Conservation (phyloP, 257 asterid species). For the Avicennia marina region DNA sequence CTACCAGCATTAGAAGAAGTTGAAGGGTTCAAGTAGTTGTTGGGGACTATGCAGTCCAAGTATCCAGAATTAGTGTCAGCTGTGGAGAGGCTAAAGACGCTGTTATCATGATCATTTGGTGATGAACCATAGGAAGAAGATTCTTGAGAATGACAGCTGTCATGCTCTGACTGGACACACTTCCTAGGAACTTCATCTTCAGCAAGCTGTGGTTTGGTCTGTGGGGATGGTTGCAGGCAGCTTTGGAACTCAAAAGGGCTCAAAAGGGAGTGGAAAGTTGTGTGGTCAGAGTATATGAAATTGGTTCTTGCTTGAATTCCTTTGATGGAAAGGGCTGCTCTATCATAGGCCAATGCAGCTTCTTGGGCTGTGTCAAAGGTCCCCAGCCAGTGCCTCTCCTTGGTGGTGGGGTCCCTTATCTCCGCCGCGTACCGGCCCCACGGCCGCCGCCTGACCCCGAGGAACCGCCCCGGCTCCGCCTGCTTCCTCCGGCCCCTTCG, state of each 20-base stretch:
- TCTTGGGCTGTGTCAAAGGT: conserved; percentile 97
- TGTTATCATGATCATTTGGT: conserved; percentile 22
- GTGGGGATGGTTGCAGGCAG: conserved; percentile 17
- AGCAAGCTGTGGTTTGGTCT: conserved; percentile 4
- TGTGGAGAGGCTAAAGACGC: conserved; percentile 27
- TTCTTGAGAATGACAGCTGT: conserved; percentile 22
- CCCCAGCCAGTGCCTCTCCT: conserved; percentile 95
- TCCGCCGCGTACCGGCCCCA: conserved; percentile 99
- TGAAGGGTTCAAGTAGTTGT: conserved; percentile 65
- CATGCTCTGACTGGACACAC: conserved; percentile 19
- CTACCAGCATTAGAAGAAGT: no score
- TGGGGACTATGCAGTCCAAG: conserved; percentile 84
- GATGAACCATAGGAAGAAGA: no score
- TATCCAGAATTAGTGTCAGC: conserved; percentile 63
- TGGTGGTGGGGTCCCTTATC: conserved; percentile 87
- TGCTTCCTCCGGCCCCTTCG: conserved; percentile 75
- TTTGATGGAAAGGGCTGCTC: conserved; percentile 90
- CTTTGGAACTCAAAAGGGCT: conserved; percentile 43
- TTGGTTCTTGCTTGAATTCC: conserved; percentile 88
- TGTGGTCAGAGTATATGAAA: conserved; percentile 59
- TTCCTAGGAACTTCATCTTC: neutral
- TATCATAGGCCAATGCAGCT: conserved; percentile 93
- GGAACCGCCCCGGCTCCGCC: conserved; percentile 81
- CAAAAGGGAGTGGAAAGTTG: conserved; percentile 32
- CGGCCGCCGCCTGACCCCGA: conserved; percentile 84